These are phyloP conservation scores for Beauveria brongniartii DNA, from an alignment of 2,329 filamentous ascomycete species.

Conservation along the genomic window DNA sequence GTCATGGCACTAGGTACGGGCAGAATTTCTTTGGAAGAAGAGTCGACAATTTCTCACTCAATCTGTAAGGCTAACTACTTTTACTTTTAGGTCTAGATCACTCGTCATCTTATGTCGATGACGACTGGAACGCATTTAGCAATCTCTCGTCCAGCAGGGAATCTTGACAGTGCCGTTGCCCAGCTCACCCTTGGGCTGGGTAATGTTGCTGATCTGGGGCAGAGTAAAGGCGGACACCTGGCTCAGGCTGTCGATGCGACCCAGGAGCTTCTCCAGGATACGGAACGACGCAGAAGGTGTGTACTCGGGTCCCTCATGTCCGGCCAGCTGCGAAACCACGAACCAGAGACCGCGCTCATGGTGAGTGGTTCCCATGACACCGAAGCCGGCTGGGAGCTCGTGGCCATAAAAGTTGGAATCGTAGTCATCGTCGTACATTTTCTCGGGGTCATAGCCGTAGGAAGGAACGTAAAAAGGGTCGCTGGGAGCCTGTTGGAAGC, in stretches of 20 bases:
- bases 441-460: slow-evolving; percentile 12
- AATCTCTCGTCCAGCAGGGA: slow-evolving; percentile 25
- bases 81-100: too few species aligned
- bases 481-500: slow-evolving; percentile 54
- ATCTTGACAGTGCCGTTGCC: slow-evolving; percentile 19
- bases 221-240: slow-evolving; percentile 31
- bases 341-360: slow-evolving; percentile 72
- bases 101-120: background rate
- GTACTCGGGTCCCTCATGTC: slow-evolving; percentile 64
- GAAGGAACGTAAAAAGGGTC: slow-evolving; percentile 60
- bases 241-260: slow-evolving; percentile 52
- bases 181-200: slow-evolving; percentile 15
- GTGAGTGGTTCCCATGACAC: slow-evolving; percentile 61
- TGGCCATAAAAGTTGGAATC: slow-evolving; percentile 26
- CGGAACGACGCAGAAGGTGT: slow-evolving; percentile 60
- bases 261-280: slow-evolving; percentile 68
- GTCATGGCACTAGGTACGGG: too few species aligned
- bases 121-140: background rate
- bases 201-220: slow-evolving; percentile 14
- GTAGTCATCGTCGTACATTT: slow-evolving; percentile 34
- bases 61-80: too few species aligned
- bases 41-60: too few species aligned
- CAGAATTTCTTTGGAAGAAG: too few species aligned
- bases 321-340: slow-evolving; percentile 53
- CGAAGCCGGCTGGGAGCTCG: slow-evolving; percentile 48